Evolutionary conservation across 2,329 filamentous ascomycete genomes (phyloP), one percentile per base, ranked within the genome.

Genomic region (Beauveria varroae): DNA sequence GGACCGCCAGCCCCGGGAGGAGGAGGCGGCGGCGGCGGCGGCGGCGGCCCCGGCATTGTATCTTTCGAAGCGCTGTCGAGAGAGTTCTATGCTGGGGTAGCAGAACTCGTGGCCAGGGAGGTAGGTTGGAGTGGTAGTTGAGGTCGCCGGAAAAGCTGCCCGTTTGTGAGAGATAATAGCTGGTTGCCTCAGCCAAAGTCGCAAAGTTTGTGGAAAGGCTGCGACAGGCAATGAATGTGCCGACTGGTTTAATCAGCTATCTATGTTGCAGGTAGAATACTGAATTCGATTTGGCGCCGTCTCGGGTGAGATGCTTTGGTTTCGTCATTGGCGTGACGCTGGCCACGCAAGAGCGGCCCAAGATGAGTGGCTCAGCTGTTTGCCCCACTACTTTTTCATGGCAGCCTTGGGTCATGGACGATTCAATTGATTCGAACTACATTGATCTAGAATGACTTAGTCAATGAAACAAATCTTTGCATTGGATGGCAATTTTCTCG

Each of bases 1-100:
- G 86, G 87, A 66, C 80, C 82, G 70, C 84, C 86, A 50, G 74
- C 76, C 61, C 83, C 83, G 68, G 83, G 84, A 60, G 87, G 89
- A 40, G 89, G 89, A 1, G 88, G 89, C 12, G 89, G 88, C 3
- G 89, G 88, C 59, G 88, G 87, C 52, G 86, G 73, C 57, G 89
- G 88, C 64, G 87, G 86, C 57, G 86, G 70, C 65, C 61, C 61
- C 24, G 73, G 75, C 75, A 75, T 76, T 49, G 18, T 63, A 65
- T 63, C 50, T 34, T n/a, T 57, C 22, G 61, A 52, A 43, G 52
- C 40, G 40, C 22, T 41, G 9, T 28, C 30, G 40, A 18, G 43
- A 26, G 20, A 1, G 16, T 44, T 37, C 16, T 44, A 53, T 57
- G 50, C 44, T 44, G 61, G 30, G 54, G 58, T 56, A 58, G 61